Conservation (phyloP, 1,284 basidiomycete species). For the Tranzscheliella williamsii region DNA sequence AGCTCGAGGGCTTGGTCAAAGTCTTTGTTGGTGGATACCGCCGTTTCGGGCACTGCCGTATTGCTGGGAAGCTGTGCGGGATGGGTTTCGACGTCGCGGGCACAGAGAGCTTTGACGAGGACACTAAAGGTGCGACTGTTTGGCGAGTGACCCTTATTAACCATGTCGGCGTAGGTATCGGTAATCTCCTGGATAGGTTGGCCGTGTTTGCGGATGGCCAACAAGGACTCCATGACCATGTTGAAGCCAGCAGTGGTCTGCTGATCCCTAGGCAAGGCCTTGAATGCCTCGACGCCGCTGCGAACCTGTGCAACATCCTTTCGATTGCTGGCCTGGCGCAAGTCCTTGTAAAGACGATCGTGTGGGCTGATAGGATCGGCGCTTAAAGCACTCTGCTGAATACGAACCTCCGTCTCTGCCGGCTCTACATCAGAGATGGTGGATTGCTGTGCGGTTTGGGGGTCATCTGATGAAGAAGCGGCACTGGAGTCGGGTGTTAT, state of each 20-base stretch:
- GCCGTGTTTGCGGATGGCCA: conserved; percentile 65
- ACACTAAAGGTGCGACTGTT: conserved; percentile 72
- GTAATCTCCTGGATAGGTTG: conserved; percentile 70
- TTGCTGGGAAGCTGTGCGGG: conserved; percentile 1
- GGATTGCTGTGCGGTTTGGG: too few relatives aligned
- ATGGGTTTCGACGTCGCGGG: conserved; percentile 74
- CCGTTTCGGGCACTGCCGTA: background rate
- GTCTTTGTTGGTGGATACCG: conserved; percentile 3
- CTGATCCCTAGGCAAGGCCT: conserved; percentile 41
- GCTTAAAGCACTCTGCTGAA: too few relatives aligned
- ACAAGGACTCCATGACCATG: conserved; percentile 68
- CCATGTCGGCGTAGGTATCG: conserved; percentile 76
- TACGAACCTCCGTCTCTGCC: too few relatives aligned
- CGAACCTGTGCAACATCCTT: conserved; percentile 12
- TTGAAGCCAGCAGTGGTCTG: conserved; percentile 68
- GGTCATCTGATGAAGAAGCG: too few relatives aligned
- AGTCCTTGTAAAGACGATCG: conserved; percentile 18
- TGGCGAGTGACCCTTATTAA: conserved; percentile 71
- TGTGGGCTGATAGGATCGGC: too few relatives aligned
- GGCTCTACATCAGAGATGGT: background rate
- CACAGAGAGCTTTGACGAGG: conserved; percentile 72
- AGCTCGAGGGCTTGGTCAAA: conserved; percentile 66
- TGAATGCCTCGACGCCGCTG: conserved; percentile 32
- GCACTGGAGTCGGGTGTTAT: conserved; percentile 7
- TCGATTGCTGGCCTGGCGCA: conserved; percentile 6